Evolutionary conservation across 2,329 filamentous ascomycete species (phyloP).

Genomic region (Ophiostoma fasciatum): DNA sequence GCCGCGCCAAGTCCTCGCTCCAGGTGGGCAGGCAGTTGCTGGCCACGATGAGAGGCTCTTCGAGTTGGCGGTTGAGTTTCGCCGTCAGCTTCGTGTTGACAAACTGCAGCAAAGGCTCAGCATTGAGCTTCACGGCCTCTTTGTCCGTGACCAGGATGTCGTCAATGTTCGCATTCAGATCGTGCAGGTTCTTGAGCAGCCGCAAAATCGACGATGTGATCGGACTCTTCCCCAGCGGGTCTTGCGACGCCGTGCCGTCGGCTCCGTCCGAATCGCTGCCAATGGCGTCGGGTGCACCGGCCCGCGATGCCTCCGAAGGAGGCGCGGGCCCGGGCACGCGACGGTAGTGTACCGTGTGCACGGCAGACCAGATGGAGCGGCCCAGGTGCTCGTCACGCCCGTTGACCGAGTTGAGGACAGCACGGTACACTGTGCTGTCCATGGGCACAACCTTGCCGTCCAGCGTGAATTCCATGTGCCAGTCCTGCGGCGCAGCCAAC

Average conservation of each 20-base stretch:
- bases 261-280: constrained; percentile 20
- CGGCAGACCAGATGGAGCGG: constrained; percentile 75
- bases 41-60: constrained; percentile 91
- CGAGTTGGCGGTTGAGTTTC: constrained; percentile 90
- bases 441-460: constrained; percentile 72
- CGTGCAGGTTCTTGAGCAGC: constrained; percentile 78
- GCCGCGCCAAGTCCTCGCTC: constrained; percentile 85
- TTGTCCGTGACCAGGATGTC: constrained; percentile 74
- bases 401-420: constrained; percentile 54
- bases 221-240: constrained; percentile 66
- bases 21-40: constrained; percentile 92
- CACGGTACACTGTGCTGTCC: constrained; percentile 91
- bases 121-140: constrained; percentile 52
- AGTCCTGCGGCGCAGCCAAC: constrained; percentile 71
- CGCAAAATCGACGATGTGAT: constrained; percentile 77
- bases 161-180: constrained; percentile 83
- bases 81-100: constrained; percentile 98
- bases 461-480: constrained; percentile 93
- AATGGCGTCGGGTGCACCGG: constrained; percentile 30
- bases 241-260: constrained; percentile 40
- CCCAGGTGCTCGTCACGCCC: constrained; percentile 47
- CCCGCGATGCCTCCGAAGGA: no score
- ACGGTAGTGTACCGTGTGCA: constrained; percentile 85
- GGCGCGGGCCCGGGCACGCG: constrained; percentile 73
- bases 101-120: constrained; percentile 81